Base-by-base conservation (phyloP, 345 rosid species). In the Ricinus communis region DNA sequence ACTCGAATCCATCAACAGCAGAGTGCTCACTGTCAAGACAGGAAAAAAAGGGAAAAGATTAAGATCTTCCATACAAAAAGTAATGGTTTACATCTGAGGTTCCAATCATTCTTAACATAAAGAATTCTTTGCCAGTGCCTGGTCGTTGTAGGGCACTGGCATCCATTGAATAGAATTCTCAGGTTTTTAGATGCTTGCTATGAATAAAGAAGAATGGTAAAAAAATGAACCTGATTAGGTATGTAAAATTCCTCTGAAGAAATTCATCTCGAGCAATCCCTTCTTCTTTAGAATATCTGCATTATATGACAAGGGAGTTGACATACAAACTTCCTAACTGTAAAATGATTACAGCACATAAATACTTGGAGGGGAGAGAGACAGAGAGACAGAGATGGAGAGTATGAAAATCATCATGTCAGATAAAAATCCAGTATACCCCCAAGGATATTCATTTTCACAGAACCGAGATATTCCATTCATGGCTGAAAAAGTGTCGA, bases 211-310 rank as follows among this genome's bases (percentile, higher is more conserved):
- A 69, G 43, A 46, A 11, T 14, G 33, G 25, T 38, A 16, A 19
- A 55, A n/a, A 46, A 60, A 69, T 85, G 80, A 71, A 92, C 98
- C 89, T 95, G 54, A 92, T 74, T 47, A 93, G 91, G 83, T 85
- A 90, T 0, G 98, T 88, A 82, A 90, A 89, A 81, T 93, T 92
- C 76, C 86, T 81, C 69, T 38, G 58, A 30, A 38, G 58, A 54
- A 82, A 79, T 82, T 88, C 98, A 67, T 81, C 72, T 68, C 80
- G 61, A 25, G 63, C 71, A 74, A 92, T 89, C 71, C 77, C 84
- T 82, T 95, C 99, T 88, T 92, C 99, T 84, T 95, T 95, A 49
- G 98, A 90, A 74, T 95, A 95, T 76, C 99, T 95, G 82, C 76
- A 74, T 77, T n/a, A 55, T 57, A 33, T 11, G 21, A 60, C 3